phyloP scores from a whole-genome alignment of 2,329 filamentous ascomycete genomes.

The Claviceps paspali region DNA sequence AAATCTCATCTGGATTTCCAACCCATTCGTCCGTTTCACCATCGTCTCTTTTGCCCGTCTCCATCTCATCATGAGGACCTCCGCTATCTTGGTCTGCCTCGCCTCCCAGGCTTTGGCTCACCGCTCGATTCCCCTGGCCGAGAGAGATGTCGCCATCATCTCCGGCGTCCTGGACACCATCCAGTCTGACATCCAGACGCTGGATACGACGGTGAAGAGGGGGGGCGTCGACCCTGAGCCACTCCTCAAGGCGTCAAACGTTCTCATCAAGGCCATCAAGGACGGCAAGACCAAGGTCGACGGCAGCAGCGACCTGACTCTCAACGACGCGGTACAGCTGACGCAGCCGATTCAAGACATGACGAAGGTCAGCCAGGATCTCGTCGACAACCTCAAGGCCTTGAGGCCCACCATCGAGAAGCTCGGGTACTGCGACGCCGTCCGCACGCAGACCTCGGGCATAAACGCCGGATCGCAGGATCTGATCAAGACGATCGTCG shows the following conservation, averaged over 20 bases:
- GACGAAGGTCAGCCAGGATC: conserved; percentile 10
- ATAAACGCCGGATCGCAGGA: conserved; percentile 11
- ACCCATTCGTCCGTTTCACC: no score
- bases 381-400: conserved; percentile 11
- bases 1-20: no score
- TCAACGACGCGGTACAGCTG: conserved; percentile 8
- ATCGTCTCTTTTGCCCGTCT: background rate
- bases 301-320: conserved; percentile 1
- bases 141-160: conserved; percentile 6
- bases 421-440: conserved; percentile 13
- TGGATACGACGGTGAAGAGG: conserved; percentile 10
- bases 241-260: conserved; percentile 9
- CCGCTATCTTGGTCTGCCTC: background rate
- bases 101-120: conserved; percentile 1
- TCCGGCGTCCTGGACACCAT: conserved; percentile 5
- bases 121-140: background rate
- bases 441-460: conserved; percentile 10
- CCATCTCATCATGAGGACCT: background rate
- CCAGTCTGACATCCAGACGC: conserved; percentile 6
- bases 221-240: conserved; percentile 9
- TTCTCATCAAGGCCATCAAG: conserved; percentile 9
- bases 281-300: conserved; percentile 8
- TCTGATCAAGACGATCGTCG: conserved; percentile 15
- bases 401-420: conserved; percentile 13
- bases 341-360: conserved; percentile 8